Evolutionary conservation across 371 early-diverging fungal genomes (phyloP).

Genomic region (Chytridium lagenaria): DNA sequence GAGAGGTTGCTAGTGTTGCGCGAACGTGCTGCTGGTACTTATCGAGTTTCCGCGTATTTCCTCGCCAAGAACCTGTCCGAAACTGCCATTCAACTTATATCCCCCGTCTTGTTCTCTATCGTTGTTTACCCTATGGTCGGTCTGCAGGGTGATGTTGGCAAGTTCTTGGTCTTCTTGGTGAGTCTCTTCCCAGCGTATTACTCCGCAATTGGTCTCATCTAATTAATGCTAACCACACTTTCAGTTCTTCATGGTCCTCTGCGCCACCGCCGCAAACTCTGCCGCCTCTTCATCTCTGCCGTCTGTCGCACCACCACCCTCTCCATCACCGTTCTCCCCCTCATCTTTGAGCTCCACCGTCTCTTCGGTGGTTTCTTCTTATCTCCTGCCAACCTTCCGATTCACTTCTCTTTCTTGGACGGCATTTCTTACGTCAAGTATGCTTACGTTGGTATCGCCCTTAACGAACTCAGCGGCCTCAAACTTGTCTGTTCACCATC

Average conservation of each 20-base stretch:
- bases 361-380: conserved; percentile 14
- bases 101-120: conserved; percentile 39
- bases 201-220: background rate
- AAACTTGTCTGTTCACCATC: background rate
- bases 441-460: background rate
- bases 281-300: conserved; percentile 10
- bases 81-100: conserved; percentile 30
- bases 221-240: background rate
- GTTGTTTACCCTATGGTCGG: conserved; percentile 51
- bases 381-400: background rate
- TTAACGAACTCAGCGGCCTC: background rate
- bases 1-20: conserved; percentile 52
- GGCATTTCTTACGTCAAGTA: conserved; percentile 12
- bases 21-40: conserved; percentile 50
- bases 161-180: conserved; percentile 2
- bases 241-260: conserved; percentile 1
- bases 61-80: conserved; percentile 45
- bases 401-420: background rate
- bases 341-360: background rate
- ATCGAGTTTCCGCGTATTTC: conserved; percentile 47
- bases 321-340: conserved; percentile 11
- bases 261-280: conserved; percentile 9
- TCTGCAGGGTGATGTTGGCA: conserved; percentile 38
- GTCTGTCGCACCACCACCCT: conserved; percentile 11
- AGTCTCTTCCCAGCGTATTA: background rate